Evolutionary conservation across 2,329 filamentous ascomycete species (phyloP), one percentile per base, ranked within the genome.

Genomic region (Fusarium sp.): DNA sequence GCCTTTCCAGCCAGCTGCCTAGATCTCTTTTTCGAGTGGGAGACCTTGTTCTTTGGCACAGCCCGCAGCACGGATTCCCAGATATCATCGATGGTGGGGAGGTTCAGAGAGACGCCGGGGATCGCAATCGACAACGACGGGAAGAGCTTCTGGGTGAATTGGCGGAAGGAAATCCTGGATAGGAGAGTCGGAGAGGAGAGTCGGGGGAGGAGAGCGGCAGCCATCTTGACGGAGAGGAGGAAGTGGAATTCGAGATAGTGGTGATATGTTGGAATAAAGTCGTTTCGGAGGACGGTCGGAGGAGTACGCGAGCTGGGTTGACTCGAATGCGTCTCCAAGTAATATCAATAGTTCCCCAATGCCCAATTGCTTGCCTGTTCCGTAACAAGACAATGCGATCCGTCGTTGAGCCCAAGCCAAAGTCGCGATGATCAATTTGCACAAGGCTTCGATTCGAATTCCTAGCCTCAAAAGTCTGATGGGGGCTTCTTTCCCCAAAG

Each of bases 41-140:
- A 98, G 37, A 95, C 97, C 90, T 98, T 99, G 87, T 98, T 98
- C 89, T 99, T 99, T 6, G 96, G 96, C 18, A 98, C 96, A 1
- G 96, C 96, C 75, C 92, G 92, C 76, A 99, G 88, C 54, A 99
- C 90, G 7, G 94, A 95, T 77, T 98, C 96, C 96, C 96, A 98
- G 79, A 99, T 91, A 72, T 93, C 93, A 65, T 90, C 91, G 24
- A 98, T 80, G 59, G 86, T 90, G 10, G 87, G 87, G 13, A 89
- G 78, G 66, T 84, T 84, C 66, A 88, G 80, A 75, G 91, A 87
- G 74, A 94, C 86, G 42, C 89, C 85, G 27, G 93, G 90, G 42
- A 93, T 82, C 8, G 90, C 85, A 69, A 92, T 85, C 18, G 89
- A 85, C 35, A 91, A 82, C 74, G 86, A 87, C 67, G 87, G 87